Conservation (phyloP, 805 yeast genomes). For the Zygosaccharomyces gambellarensis region DNA sequence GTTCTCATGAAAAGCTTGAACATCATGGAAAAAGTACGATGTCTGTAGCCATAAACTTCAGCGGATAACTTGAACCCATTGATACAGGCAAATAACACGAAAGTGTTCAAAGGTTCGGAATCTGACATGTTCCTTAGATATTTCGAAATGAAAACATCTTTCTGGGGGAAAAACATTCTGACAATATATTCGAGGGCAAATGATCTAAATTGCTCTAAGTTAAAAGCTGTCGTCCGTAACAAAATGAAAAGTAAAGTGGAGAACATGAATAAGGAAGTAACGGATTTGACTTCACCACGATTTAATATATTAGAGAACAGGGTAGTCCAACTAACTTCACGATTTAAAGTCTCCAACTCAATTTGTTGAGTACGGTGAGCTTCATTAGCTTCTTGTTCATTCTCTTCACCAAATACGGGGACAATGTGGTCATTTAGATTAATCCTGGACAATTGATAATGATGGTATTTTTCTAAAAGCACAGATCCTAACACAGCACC, state of each 20-base stretch:
- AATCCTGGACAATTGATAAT: conserved; percentile 14
- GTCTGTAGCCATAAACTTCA: conserved; percentile 7
- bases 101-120: background rate
- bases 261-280: conserved; percentile 2
- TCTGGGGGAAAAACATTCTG: conserved; percentile 1
- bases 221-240: conserved; percentile 5
- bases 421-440: conserved; percentile 21
- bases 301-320: conserved; percentile 6
- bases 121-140: background rate
- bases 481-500: conserved; percentile 15
- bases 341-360: conserved; percentile 5
- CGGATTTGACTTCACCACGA: conserved; percentile 11
- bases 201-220: conserved; percentile 7
- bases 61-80: conserved; percentile 2
- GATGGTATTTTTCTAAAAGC: conserved; percentile 17
- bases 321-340: conserved; percentile 7
- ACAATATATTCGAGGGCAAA: conserved; percentile 10
- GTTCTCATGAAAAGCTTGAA: conserved; percentile 6
- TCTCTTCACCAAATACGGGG: conserved; percentile 15
- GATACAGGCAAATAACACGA: background rate
- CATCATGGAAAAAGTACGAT: conserved; percentile 9
- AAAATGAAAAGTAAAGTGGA: conserved; percentile 3
- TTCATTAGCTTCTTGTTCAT: conserved; percentile 10
- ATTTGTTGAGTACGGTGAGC: background rate
- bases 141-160: background rate